Base-by-base conservation (phyloP, 2,329 filamentous ascomycete species). In the Fusarium mexicanum region DNA sequence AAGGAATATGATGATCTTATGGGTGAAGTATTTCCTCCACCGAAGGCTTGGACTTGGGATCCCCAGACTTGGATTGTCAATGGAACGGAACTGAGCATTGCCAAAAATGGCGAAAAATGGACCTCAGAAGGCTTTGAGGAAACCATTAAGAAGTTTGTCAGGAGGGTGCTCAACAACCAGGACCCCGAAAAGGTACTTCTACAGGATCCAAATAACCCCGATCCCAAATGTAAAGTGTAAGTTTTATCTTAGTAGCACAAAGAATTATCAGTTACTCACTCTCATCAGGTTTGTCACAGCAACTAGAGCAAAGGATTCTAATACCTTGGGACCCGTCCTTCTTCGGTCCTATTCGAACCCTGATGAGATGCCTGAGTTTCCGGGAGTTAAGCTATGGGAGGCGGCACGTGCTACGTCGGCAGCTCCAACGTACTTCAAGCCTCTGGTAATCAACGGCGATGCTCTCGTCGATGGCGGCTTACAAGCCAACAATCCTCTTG, bases 301-400 rank as follows among this genome's bases (percentile, higher is more conserved):
- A 1, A 0, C 8, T 6, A 43, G n/a, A n/a, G 22, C 0, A 43
- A 43, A 6, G 22, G 22, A 2, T 1, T 9, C 41, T 6, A 43
- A 43, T 17, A n/a, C 1, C 12, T 17, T 43, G 13, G 41, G 22
- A 2, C 41, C 41, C 5, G 41, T 43, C 22, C 41, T 43, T 0
- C 41, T 43, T 43, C 41, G 41, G 3, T 24, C 22, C 8, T 43
- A 43, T 24, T 16, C 13, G 8, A 43, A n/a, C 41, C 13, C 41
- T 1, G 13, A 43, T 14, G 0, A 43, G 0, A 43, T 43, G 41
- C 41, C 41, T 16, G 41, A 43, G 3, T 43, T 43, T 43, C 41
- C 41, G 1, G 41, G 9, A n/a, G 9, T 43, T 1, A 43, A 17
- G 41, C 41, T 43, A 1, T 43, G 41, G 41, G 0, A 43, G 41